Evolutionary conservation across 441 rosid genomes (phyloP), one percentile per base, ranked within the genome.

Genomic region (Jatropha multifida): DNA sequence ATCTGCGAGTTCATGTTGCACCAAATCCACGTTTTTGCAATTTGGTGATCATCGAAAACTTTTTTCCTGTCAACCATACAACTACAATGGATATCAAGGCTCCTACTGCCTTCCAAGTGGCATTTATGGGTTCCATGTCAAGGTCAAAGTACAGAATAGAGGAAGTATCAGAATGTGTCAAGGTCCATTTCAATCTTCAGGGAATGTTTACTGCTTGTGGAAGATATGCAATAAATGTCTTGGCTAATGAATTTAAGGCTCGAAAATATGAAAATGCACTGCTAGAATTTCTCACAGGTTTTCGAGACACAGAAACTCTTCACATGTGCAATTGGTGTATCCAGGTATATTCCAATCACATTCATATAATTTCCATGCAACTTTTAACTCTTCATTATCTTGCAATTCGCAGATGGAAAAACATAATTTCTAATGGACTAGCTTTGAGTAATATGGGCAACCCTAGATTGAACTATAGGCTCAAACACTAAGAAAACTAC

Each of bases 31-130:
- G 3, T 46, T 46, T 67, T 67, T 44, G 56, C 46, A 40, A 67
- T 67, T 26, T 67, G 71, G 55, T 67, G 55, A 67, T 67, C 55
- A 13, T 48, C 48, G 71, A 67, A 46, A 67, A 67, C 71, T 67
- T 67, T 26, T 67, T 67, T 23, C 71, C 71, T 12, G 71, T 67
- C 56, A 48, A 67, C n/a, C 55, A 26, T 48, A 11, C 71, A 67
- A 67, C 71, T n/a, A 46, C 6, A 67, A 67, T 67, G 37, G 49
- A 46, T 67, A 48, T 67, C 38, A 67, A 46, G 55, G 71, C 56
- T 67, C 71, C 71, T 23, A 67, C 71, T 67, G 55, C 56, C 40
- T 46, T 46, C 15, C 56, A 67, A 5, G 40, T 67, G 37, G 71
- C 38, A 23, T 67, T 67, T 48, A 23, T 67, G 55, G 71, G 56